Evolutionary conservation across 129 eudicot genomes (phyloP).

Genomic region (Pittosporum tobira): DNA sequence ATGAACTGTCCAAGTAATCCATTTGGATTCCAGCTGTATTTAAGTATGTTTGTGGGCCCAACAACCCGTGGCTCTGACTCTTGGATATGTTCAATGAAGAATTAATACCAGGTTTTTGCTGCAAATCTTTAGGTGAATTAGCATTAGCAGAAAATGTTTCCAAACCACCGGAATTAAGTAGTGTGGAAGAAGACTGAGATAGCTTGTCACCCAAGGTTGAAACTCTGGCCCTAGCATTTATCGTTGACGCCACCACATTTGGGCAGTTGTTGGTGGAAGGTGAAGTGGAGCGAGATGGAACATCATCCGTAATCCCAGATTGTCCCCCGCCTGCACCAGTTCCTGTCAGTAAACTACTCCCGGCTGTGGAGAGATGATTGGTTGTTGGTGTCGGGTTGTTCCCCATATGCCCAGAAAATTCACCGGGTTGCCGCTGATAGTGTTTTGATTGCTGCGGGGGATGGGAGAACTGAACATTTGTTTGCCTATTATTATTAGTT

Average conservation of each 20-base stretch:
- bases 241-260: slow-evolving; percentile 28
- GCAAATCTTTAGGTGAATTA: slow-evolving; percentile 40
- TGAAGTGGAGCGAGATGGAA: slow-evolving; percentile 92
- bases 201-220: slow-evolving; percentile 37
- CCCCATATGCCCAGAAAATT: slow-evolving; percentile 41
- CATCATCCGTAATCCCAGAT: slow-evolving; percentile 78
- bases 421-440: slow-evolving; percentile 47
- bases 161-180: slow-evolving; percentile 36
- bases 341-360: slow-evolving; percentile 49
- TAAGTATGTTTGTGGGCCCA: slow-evolving; percentile 47
- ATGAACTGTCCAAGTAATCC: slow-evolving; percentile 83
- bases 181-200: slow-evolving; percentile 40
- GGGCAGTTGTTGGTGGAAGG: slow-evolving; percentile 77
- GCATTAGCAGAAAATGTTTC: slow-evolving; percentile 41
- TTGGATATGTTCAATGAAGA: slow-evolving; percentile 51
- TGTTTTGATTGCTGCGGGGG: slow-evolving; percentile 46
- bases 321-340: too few species aligned
- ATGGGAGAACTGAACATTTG: slow-evolving; percentile 45
- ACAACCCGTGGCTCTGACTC: slow-evolving; percentile 54
- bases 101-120: slow-evolving; percentile 54
- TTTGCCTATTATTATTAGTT: slow-evolving; percentile 39
- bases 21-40: slow-evolving; percentile 48
- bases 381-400: slow-evolving; percentile 20
- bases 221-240: slow-evolving; percentile 35
- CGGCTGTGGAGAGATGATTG: slow-evolving; percentile 48